A percentile compares a stretch with the other conserved stretches of the same genome.
Evolutionary conservation across 1,284 basidiomycete genomes (phyloP).

Genomic region (Trichosporon asahii): DNA sequence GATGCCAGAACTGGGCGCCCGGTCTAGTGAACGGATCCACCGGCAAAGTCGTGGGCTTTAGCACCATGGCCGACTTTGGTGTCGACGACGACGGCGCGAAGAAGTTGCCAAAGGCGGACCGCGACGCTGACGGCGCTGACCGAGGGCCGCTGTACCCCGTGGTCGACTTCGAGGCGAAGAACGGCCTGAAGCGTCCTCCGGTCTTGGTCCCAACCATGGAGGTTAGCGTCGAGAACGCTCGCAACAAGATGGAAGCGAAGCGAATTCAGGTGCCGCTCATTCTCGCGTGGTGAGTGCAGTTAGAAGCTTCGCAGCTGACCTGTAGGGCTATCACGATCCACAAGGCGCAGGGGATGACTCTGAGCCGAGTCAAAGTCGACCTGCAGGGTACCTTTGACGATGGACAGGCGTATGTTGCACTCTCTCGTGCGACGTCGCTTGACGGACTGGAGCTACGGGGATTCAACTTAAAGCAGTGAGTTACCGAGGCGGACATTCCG

Average conservation of each 20-base stretch:
- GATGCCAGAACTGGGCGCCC: slow-evolving; percentile 14
- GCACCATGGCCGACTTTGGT: background rate
- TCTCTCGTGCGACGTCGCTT: slow-evolving; percentile 39
- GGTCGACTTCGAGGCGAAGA: slow-evolving; percentile 32
- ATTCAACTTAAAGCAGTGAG: slow-evolving; percentile 8
- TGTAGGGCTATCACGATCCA: slow-evolving; percentile 41
- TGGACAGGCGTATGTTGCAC: slow-evolving; percentile 44
- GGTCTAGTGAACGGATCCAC: slow-evolving; percentile 20
- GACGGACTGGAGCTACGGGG: slow-evolving; percentile 32
- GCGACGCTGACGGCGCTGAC: background rate
- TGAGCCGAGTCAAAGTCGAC: slow-evolving; percentile 65
- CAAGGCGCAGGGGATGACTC: slow-evolving; percentile 52
- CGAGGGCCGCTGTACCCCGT: slow-evolving; percentile 29
- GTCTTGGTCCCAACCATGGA: slow-evolving; percentile 7
- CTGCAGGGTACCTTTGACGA: slow-evolving; percentile 54
- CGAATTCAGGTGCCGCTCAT: slow-evolving; percentile 19
- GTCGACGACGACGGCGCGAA: background rate
- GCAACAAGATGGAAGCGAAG: background rate
- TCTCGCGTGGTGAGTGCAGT: slow-evolving; percentile 16
- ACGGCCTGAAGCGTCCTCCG: background rate
- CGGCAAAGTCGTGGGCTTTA: slow-evolving; percentile 11
- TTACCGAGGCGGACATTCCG: background rate
- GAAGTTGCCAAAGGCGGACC: background rate
- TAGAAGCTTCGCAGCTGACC: background rate
- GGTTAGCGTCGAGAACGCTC: slow-evolving; percentile 7